Evolutionary conservation across 2,329 filamentous ascomycete species (phyloP), one percentile per base, ranked within the genome.

Genomic region (Blastomyces gilchristii): DNA sequence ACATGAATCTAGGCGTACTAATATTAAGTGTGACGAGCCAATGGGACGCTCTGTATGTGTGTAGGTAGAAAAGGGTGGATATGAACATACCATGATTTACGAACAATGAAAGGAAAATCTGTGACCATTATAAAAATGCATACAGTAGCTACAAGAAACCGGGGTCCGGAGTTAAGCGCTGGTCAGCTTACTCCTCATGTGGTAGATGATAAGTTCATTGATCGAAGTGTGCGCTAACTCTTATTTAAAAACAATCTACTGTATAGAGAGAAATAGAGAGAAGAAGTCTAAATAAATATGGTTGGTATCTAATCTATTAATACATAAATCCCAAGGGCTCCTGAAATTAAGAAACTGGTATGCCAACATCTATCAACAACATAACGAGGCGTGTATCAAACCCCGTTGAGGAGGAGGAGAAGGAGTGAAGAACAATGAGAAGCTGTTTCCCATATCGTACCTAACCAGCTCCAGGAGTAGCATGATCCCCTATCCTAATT

Each of bases 221-320:
- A 37, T 37, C 4, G 2, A 37, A 3, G 28, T 16, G 14, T 8
- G 25, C 16, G 34, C 25, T n/a, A 25, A 22, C 34, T 43, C 8
- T 43, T 28, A n/a, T 25, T 6, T 11, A 16, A 18, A 18, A 43
- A 43, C 34, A 59, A 31, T 59, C 0, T 11, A 6, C 7, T 37
- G 34, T 37, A 8, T 18, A 49, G 41, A 59, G 5, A 25, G 39
- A 59, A 47, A 22, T 22, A 22, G n/a, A 22, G n/a, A 22, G n/a
- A 22, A 22, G 22, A 34, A 37, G 52, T 58, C 12, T 39, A 31
- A 43, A 43, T 43, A 45, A 11, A 57, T 22, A 12, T 3, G 52
- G 52, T 9, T 43, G 37, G 56, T 58, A 22, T 58, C 56, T 58
- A 58, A 43, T 43, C 54, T 41, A 58, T 18, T 25, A 41, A 58